Evolutionary conservation across 257 asterid genomes (phyloP).

Genomic region (Solanum dulcamara): DNA sequence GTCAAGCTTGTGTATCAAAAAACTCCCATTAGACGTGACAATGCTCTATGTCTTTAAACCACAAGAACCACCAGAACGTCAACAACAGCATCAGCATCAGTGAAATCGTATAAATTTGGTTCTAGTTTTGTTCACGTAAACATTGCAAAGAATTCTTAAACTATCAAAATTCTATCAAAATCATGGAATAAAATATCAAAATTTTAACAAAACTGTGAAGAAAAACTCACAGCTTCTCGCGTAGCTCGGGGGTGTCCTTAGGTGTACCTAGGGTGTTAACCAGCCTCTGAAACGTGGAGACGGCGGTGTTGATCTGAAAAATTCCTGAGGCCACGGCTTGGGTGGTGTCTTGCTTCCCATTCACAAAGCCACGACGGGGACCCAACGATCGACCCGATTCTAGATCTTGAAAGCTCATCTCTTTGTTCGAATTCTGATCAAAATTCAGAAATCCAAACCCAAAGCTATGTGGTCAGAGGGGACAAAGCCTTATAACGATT

Average conservation of each 20-base stretch:
- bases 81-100: neutral
- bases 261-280: constrained; percentile 35
- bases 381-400: constrained; percentile 26
- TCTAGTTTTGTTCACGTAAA: neutral
- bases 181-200: neutral
- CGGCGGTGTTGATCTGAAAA: constrained; percentile 39
- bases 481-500: neutral
- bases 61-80: neutral
- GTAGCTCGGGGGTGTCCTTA: constrained; percentile 34
- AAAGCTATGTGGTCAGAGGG: neutral
- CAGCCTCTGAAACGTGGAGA: constrained; percentile 28
- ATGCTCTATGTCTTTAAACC: neutral
- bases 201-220: neutral
- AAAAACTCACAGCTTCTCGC: constrained; percentile 33
- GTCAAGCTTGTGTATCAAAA: neutral
- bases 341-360: constrained; percentile 18
- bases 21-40: neutral
- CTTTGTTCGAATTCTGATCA: neutral
- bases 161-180: neutral
- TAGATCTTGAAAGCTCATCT: constrained; percentile 49
- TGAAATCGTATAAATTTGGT: neutral
- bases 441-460: neutral
- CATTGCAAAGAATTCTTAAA: neutral
- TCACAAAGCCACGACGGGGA: neutral
- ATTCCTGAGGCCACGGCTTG: constrained; percentile 33